A percentile compares a stretch with the other conserved stretches of the same genome.
phyloP scores from a whole-genome alignment of 768 basidiomycete species.

The Podaxis mareebaensis region DNA sequence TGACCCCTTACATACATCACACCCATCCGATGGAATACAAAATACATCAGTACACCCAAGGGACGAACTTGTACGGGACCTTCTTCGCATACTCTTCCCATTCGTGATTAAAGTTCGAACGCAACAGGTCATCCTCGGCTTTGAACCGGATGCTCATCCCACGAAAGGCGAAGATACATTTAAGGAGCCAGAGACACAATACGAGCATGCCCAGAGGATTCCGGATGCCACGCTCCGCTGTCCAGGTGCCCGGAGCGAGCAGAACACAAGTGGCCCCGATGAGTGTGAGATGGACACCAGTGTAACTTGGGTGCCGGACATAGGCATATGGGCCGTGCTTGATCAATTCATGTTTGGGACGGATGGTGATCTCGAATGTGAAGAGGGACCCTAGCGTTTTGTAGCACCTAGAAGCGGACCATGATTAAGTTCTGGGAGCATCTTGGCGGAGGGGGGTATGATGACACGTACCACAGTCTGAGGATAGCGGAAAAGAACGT shows the following conservation, averaged over 20 bases:
- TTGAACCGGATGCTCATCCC: conserved; percentile 31
- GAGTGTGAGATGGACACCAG: conserved; percentile 39
- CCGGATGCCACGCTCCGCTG: conserved; percentile 24
- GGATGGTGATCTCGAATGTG: conserved; percentile 45
- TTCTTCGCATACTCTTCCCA: conserved; percentile 36
- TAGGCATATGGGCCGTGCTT: conserved; percentile 45
- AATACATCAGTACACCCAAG: conserved; percentile 29
- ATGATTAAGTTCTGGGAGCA: not conserved
- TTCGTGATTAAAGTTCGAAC: conserved; percentile 34
- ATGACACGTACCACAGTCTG: conserved; percentile 31
- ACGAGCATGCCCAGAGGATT: conserved; percentile 25
- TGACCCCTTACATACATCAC: not conserved
- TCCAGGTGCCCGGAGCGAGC: conserved; percentile 34
- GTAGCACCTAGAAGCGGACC: conserved; percentile 33
- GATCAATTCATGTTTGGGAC: conserved; percentile 39
- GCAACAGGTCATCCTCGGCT: conserved; percentile 39
- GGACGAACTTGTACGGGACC: conserved; percentile 41
- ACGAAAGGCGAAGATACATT: conserved; percentile 34
- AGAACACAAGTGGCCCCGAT: conserved; percentile 33
- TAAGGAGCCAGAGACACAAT: conserved; percentile 30
- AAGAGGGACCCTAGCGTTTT: conserved; percentile 40
- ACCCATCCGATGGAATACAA: not conserved
- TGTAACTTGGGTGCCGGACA: conserved; percentile 46
- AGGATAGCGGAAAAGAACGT: conserved; percentile 29
- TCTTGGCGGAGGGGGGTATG: not conserved